Base-by-base conservation (phyloP, 2,329 filamentous ascomycete species). In the Drechmeria coniospora region DNA sequence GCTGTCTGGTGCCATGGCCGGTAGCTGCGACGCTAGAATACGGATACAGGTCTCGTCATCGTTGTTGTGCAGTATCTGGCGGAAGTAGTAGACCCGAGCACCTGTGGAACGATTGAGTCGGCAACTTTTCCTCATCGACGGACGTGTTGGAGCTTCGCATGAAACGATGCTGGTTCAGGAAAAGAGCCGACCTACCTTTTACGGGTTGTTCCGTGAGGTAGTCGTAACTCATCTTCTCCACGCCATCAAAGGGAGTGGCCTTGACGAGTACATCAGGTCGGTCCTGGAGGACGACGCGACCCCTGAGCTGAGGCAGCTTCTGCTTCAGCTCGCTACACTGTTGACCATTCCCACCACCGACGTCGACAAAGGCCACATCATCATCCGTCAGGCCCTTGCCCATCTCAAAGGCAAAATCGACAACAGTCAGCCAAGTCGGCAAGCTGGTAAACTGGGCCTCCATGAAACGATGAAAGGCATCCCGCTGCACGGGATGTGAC, bases 51-150 rank as follows among this genome's bases (percentile, higher is more conserved):
- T 36, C 21, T 34, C 36, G 22, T 44, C 42, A 16, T 41, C 32
- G 19, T 43, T 32, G 22, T 47, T 41, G 31, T 46, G 44, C 28
- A 47, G 21, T 12, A 47, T 41, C n/a, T 43, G 36, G 16, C 44
- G 41, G 21, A 45, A 43, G 28, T 46, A 46, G 27, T 44, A 45
- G 5, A 41, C 38, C 3, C 35, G 32, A 4, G 39, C 43, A 27
- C 28, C 40, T 43, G 12, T 9, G 1, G 7, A 11, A 6, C 7
- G 15, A 10, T 8, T n/a, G 9, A 21, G 15, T 28, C n/a, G 16
- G 15, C 13, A 17, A 8, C 4, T 25, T 6, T n/a, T n/a, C n/a
- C n/a, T n/a, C n/a, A n/a, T n/a, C n/a, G n/a, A n/a, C n/a, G n/a
- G n/a, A n/a, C n/a, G n/a, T n/a, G n/a, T n/a, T n/a, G n/a, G n/a